These are phyloP conservation scores for Kodamaea plutei DNA, from an alignment of 1,139 yeast species.

Conservation along the genomic window DNA sequence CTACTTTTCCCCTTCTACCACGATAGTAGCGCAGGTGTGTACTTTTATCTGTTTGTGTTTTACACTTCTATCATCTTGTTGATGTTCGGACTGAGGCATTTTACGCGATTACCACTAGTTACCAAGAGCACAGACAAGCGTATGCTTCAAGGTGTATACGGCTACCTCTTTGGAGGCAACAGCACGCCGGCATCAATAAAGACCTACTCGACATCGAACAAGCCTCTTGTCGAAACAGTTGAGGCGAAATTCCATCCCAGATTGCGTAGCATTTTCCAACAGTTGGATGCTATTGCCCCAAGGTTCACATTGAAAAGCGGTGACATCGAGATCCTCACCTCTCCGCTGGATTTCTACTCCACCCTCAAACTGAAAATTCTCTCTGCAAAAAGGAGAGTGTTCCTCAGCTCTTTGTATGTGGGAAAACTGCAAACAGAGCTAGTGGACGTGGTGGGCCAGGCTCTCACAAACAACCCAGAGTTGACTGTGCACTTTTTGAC, in stretches of 20 bases:
- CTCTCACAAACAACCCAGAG: slow-evolving; percentile 55
- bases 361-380: slow-evolving; percentile 54
- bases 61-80: slow-evolving; percentile 3
- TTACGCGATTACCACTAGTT: too few relatives aligned
- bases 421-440: slow-evolving; percentile 82
- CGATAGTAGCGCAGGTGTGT: background rate
- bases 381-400: slow-evolving; percentile 56
- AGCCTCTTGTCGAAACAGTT: slow-evolving; percentile 14
- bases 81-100: slow-evolving; percentile 4
- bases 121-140: background rate
- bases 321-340: slow-evolving; percentile 58
- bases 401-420: slow-evolving; percentile 79
- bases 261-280: slow-evolving; percentile 46
- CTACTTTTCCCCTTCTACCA: slow-evolving; percentile 4
- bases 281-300: slow-evolving; percentile 66
- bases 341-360: slow-evolving; percentile 68
- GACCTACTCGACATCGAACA: slow-evolving; percentile 30
- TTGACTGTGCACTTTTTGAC: slow-evolving; percentile 70
- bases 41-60: slow-evolving; percentile 3
- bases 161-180: slow-evolving; percentile 6
- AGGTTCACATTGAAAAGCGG: slow-evolving; percentile 58
- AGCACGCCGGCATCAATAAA: slow-evolving; percentile 7
- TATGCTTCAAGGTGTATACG: slow-evolving; percentile 11
- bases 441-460: slow-evolving; percentile 52
- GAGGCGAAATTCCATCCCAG: slow-evolving; percentile 44